These are phyloP conservation scores for Pythium grandisporangium DNA, from an alignment of 352 stramenopile genomes.

Conservation along the genomic window DNA sequence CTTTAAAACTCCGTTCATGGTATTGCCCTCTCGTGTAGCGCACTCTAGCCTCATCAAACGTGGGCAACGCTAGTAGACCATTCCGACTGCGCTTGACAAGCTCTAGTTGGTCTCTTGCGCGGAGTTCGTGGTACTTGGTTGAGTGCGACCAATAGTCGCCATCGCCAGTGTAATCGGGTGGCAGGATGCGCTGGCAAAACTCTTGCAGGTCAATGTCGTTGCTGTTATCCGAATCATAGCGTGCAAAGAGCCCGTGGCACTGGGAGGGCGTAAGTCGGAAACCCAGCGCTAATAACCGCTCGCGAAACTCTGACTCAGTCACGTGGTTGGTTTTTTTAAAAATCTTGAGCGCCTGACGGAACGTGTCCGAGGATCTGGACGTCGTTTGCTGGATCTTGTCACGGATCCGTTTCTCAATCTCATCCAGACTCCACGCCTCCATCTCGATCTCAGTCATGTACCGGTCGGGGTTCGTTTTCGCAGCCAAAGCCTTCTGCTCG, in stretches of 20 bases:
- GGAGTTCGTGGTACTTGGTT: conserved; percentile 41
- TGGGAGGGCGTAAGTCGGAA: conserved; percentile 62
- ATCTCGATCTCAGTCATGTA: conserved; percentile 76
- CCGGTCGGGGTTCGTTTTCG: conserved; percentile 35
- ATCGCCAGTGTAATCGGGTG: conserved; percentile 71
- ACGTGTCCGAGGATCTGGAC: conserved; percentile 70
- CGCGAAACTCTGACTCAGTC: conserved; percentile 64
- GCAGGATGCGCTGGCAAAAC: conserved; percentile 70
- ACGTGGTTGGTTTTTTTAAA: conserved; percentile 74
- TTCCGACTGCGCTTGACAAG: conserved; percentile 60
- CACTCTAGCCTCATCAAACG: conserved; percentile 37
- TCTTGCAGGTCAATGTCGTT: conserved; percentile 77
- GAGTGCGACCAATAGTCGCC: conserved; percentile 70
- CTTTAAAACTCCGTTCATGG: conserved; percentile 24
- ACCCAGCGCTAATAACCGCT: conserved; percentile 53
- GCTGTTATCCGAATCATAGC: conserved; percentile 73
- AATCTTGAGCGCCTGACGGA: conserved; percentile 72
- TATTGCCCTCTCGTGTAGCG: conserved; percentile 44
- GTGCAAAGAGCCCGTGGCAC: conserved; percentile 47
- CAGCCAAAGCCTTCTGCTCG: conserved; percentile 39
- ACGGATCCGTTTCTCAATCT: conserved; percentile 70
- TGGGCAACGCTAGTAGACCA: conserved; percentile 46
- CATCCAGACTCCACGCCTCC: conserved; percentile 63
- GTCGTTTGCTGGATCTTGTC: conserved; percentile 77
- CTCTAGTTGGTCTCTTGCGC: conserved; percentile 33